Percentiles rank a stretch among this genome's conserved stretches.
Conservation (phyloP, 495 filamentous ascomycete species). For the Xylaria nigripes region DNA sequence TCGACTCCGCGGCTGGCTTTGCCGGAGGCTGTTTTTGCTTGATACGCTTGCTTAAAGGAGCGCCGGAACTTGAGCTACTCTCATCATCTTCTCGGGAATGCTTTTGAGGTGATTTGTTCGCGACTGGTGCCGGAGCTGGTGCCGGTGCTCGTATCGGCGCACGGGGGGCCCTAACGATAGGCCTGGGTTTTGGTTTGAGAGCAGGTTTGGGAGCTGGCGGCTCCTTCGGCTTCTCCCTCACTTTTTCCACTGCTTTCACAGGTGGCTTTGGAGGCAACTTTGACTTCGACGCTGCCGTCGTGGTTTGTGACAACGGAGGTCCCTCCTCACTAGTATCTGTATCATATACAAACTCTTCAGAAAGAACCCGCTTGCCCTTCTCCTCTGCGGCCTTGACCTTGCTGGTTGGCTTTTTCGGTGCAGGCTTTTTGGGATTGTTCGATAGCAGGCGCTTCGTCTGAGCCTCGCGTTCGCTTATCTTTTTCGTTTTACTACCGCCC, state of each 20-base stretch:
- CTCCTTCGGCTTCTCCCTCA: conserved; percentile 23
- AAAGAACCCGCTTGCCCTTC: conserved; percentile 33
- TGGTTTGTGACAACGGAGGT: conserved; percentile 27
- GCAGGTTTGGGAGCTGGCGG: conserved; percentile 11
- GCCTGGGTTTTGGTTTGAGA: conserved; percentile 22
- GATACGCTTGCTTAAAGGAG: conserved; percentile 43
- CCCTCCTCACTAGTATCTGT: conserved; percentile 64
- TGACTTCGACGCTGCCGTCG: conserved; percentile 15
- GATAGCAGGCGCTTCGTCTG: conserved; percentile 53
- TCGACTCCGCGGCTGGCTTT: conserved; percentile 13
- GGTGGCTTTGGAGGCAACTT: conserved; percentile 27
- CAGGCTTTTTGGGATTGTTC: conserved; percentile 30
- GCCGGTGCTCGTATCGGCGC: conserved; percentile 23
- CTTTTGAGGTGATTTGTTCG: conserved; percentile 26
- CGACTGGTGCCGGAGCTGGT: too few relatives aligned
- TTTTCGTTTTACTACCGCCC: conserved; percentile 47
- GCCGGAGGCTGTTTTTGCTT: conserved; percentile 30
- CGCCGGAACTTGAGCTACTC: conserved; percentile 43
- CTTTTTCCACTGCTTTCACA: conserved; percentile 23
- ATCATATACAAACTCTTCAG: conserved; percentile 65
- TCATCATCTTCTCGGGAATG: conserved; percentile 39
- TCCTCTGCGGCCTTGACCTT: conserved; percentile 30
- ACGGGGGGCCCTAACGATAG: conserved; percentile 20
- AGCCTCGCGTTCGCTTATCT: conserved; percentile 51
- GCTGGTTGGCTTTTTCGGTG: conserved; percentile 40